Base-by-base conservation (phyloP, 2,329 filamentous ascomycete genomes). In the Graphilbum fragrans region DNA sequence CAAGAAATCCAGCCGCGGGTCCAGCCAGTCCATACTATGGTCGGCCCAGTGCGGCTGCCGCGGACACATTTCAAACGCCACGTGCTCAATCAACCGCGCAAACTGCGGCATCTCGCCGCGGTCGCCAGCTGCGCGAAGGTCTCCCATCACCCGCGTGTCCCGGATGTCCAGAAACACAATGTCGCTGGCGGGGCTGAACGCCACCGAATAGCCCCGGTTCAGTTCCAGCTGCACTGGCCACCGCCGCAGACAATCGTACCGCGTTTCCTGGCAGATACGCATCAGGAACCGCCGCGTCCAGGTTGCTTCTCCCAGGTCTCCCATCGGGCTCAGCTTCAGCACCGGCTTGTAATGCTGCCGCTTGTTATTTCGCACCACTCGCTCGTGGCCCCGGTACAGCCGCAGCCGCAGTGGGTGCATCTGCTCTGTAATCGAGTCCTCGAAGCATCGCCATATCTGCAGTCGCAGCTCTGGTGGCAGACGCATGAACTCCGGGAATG, bases 11-110 rank as follows among this genome's bases (percentile, higher is more conserved):
- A 49, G 38, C 14, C 33, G 37, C 9, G 47, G 47, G 25, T 49
- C 41, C 20, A 49, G 31, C 38, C 44, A 42, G 7, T 41, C 35
- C 6, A 29, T 41, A 34, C 36, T 36, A n/a, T 35, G 35, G 5
- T 35, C 14, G 27, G 45, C 41, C 49, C 47, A 49, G 12, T 46
- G 41, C 4, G 49, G 49, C 19, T 45, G 21, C 10, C 33, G 45
- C 16, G 49, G 49, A 23, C 35, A 39, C 49, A 50, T 50, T n/a
- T 49, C 49, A 10, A 50, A 41, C 17, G 38, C 49, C 8, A 50
- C 12, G 33, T 50, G 47, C 9, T 42, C 38, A 5, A 50, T 45
- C 6, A 34, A 22, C 3, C 21, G 11, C 0, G 42, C 40, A 31
- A 50, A 50, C 2, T 21, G 42, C 5, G 47, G 49, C 4, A 34